These are phyloP conservation scores for Daldinia sp. DNA, from an alignment of 2,329 filamentous ascomycete species.

Conservation along the genomic window DNA sequence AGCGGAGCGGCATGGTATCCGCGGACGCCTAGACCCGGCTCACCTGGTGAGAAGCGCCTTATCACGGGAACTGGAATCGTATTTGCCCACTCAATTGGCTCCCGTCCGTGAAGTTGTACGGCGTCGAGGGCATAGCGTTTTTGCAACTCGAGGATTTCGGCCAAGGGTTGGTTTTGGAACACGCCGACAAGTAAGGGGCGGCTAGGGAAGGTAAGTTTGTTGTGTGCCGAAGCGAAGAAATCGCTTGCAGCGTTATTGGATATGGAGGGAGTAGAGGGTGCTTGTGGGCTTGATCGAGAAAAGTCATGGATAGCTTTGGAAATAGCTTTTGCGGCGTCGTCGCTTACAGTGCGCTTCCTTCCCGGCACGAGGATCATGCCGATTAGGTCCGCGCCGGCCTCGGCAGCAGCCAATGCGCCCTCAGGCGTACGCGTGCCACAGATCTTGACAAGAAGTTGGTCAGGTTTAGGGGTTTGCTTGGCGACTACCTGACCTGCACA, in stretches of 20 bases:
- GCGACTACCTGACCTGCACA: conserved; percentile 69
- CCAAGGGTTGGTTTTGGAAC: conserved; percentile 90
- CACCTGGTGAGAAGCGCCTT: conserved; percentile 81
- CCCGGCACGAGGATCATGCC: conserved; percentile 92
- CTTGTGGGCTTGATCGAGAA: conserved; percentile 50
- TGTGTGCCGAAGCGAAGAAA: conserved; percentile 74
- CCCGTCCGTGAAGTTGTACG: conserved; percentile 91
- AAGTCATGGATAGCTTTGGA: conserved; percentile 78
- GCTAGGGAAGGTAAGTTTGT: conserved; percentile 61
- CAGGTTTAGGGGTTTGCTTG: conserved; percentile 52
- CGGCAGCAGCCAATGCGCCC: conserved; percentile 82
- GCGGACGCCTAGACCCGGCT: conserved; percentile 76
- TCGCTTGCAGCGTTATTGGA: conserved; percentile 63
- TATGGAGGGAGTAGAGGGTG: conserved; percentile 49
- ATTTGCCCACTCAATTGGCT: conserved; percentile 90
- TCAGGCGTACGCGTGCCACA: conserved; percentile 90
- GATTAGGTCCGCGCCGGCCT: conserved; percentile 89
- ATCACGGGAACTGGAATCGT: conserved; percentile 94
- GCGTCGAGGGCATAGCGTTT: conserved; percentile 82
- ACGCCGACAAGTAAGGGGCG: conserved; percentile 89
- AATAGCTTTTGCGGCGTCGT: conserved; percentile 83
- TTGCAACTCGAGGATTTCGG: conserved; percentile 84
- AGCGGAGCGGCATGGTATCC: conserved; percentile 88
- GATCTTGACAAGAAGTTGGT: conserved; percentile 84
- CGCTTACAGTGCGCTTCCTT: conserved; percentile 81